A percentile compares a stretch with the other conserved stretches of the same genome.
phyloP scores from a whole-genome alignment of 352 stramenopile genomes.

The Globisporangium orthogonon region DNA sequence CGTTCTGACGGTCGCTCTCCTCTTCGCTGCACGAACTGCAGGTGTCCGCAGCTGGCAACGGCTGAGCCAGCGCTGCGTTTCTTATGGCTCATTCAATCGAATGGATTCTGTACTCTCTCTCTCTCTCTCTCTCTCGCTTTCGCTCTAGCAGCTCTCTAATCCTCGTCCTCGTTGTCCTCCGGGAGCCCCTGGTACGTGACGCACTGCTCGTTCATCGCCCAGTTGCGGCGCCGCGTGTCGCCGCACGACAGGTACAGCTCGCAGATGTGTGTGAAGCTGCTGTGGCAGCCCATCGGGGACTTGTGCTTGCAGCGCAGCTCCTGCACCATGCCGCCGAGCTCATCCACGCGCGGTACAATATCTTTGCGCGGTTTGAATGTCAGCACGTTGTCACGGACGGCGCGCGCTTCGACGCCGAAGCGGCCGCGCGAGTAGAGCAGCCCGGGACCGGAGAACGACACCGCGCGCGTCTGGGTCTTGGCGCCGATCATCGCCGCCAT shows the following conservation, averaged over 20 bases:
- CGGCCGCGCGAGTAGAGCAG: constrained; percentile 67
- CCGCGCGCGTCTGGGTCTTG: constrained; percentile 61
- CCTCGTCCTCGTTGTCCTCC: constrained; percentile 5
- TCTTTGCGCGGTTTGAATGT: constrained; percentile 76
- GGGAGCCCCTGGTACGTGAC: constrained; percentile 37
- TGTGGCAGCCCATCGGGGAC: constrained; percentile 65
- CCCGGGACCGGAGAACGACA: constrained; percentile 72
- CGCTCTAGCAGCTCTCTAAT: constrained; percentile 1
- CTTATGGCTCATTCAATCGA: background rate
- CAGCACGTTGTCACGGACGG: constrained; percentile 72
- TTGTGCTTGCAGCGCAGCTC: constrained; percentile 70
- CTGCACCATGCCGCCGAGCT: constrained; percentile 70
- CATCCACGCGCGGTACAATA: constrained; percentile 72
- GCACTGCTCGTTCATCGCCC: constrained; percentile 50
- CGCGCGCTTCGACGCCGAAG: constrained; percentile 50
- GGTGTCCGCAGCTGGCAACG: constrained; percentile 88
- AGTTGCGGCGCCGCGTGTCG: constrained; percentile 53
- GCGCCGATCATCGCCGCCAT: constrained; percentile 75
- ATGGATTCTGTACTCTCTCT: background rate
- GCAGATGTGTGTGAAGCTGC: constrained; percentile 65
- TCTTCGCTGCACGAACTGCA: constrained; percentile 11
- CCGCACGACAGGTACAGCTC: constrained; percentile 73
- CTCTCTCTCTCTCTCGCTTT: background rate
- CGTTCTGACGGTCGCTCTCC: background rate
- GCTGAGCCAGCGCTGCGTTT: constrained; percentile 29